Percentiles rank a stretch among this genome's conserved stretches.
phyloP scores from a whole-genome alignment of 441 rosid species.

The Raphanus hybrid region DNA sequence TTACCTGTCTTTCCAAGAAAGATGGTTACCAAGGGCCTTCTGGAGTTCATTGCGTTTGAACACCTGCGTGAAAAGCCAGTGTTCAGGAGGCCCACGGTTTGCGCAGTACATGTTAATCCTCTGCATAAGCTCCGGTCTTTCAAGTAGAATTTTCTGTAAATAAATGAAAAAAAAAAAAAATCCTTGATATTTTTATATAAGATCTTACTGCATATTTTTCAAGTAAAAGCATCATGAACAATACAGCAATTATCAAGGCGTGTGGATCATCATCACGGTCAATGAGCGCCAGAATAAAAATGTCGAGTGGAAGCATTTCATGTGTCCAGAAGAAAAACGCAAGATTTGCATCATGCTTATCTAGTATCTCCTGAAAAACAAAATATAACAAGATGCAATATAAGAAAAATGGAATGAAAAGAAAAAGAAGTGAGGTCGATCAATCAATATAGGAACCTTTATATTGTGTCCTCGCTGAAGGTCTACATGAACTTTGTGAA shows the following conservation, averaged over 20 bases:
- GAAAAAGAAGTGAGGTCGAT: slow-evolving; percentile 5
- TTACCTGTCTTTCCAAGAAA: slow-evolving; percentile 92
- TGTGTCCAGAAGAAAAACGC: slow-evolving; percentile 85
- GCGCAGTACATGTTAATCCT: slow-evolving; percentile 63
- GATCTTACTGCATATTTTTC: too few relatives aligned
- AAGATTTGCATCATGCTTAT: slow-evolving; percentile 77
- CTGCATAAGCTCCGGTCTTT: slow-evolving; percentile 78
- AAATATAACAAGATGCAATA: slow-evolving; percentile 20
- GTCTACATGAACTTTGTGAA: slow-evolving; percentile 81
- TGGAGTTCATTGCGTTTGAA: slow-evolving; percentile 86
- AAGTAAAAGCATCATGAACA: slow-evolving; percentile 27
- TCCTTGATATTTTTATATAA: neutral
- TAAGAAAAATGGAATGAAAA: slow-evolving; percentile 26
- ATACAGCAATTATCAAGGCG: slow-evolving; percentile 90
- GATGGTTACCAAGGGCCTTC: slow-evolving; percentile 96
- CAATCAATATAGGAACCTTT: slow-evolving; percentile 56
- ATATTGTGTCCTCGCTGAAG: slow-evolving; percentile 75
- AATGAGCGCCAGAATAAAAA: slow-evolving; percentile 85
- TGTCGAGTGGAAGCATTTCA: slow-evolving; percentile 93
- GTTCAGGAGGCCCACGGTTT: slow-evolving; percentile 82
- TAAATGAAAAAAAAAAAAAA: slow-evolving; percentile 39
- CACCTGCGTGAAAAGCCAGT: slow-evolving; percentile 80
- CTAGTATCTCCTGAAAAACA: slow-evolving; percentile 58
- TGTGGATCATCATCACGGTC: slow-evolving; percentile 98
- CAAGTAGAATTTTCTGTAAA: slow-evolving; percentile 76